Evolutionary conservation across 2,329 filamentous ascomycete species (phyloP).

Genomic region (Trichoderma sp.): DNA sequence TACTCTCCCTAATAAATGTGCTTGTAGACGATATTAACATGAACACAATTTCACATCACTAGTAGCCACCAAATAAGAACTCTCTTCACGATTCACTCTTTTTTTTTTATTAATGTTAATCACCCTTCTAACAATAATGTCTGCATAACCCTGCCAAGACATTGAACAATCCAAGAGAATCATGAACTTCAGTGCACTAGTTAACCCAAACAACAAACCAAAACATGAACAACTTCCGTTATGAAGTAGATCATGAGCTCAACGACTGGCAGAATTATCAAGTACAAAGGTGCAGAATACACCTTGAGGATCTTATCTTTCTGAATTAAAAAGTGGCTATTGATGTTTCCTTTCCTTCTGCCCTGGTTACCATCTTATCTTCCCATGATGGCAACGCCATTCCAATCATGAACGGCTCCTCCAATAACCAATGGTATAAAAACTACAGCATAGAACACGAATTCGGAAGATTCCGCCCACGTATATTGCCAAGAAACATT

Average conservation of each 20-base stretch:
- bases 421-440: not conserved
- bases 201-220: not conserved
- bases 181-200: not conserved
- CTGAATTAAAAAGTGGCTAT: not conserved
- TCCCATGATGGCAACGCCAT: not conserved
- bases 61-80: too few relatives aligned
- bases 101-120: not conserved
- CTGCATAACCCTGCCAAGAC: not conserved
- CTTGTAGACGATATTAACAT: too few relatives aligned
- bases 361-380: not conserved
- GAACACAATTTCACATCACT: too few relatives aligned
- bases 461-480: not conserved
- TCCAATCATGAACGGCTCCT: not conserved
- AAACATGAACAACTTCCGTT: not conserved
- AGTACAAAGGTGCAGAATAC: not conserved
- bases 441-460: not conserved
- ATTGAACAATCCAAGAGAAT: not conserved
- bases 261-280: not conserved
- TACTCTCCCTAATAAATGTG: not conserved
- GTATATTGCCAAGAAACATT: not conserved
- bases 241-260: not conserved
- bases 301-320: not conserved
- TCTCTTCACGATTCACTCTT: not conserved
- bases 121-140: not conserved
- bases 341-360: not conserved